phyloP scores from a whole-genome alignment of 805 yeast genomes.

The Nakazawaea siamensis region DNA sequence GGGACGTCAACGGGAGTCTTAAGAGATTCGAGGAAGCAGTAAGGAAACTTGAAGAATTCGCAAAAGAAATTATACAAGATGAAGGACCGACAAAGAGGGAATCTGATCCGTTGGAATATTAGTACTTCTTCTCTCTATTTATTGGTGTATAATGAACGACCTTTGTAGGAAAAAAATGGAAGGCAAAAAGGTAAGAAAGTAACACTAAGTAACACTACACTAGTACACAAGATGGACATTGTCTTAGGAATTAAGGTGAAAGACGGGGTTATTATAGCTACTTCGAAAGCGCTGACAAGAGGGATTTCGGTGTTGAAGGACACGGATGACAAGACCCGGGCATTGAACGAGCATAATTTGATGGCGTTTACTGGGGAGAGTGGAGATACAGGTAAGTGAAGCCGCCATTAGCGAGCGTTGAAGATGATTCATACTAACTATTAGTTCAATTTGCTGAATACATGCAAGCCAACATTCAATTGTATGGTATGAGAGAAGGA shows the following conservation, averaged over 20 bases:
- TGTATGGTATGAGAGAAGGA: conserved; percentile 79
- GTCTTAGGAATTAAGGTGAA: conserved; percentile 77
- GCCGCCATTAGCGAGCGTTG: not conserved
- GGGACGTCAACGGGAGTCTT: conserved; percentile 27
- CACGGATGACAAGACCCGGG: conserved; percentile 73
- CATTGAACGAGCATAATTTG: conserved; percentile 64
- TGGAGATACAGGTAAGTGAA: conserved; percentile 67
- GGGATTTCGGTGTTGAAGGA: conserved; percentile 78
- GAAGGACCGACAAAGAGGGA: conserved; percentile 36
- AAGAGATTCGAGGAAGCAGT: conserved; percentile 22
- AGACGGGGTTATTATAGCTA: conserved; percentile 79
- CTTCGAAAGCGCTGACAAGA: conserved; percentile 91
- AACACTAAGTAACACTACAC: no score
- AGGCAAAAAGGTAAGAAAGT: conserved; percentile 3
- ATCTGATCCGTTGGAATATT: conserved; percentile 18
- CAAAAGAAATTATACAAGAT: conserved; percentile 44
- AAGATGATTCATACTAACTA: not conserved
- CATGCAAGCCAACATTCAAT: conserved; percentile 85
- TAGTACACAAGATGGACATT: conserved; percentile 69
- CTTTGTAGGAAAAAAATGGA: not conserved
- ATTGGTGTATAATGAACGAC: no score
- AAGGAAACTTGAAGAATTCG: conserved; percentile 57
- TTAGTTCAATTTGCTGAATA: conserved; percentile 85
- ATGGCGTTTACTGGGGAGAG: conserved; percentile 93
- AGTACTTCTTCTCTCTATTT: no score